These are phyloP conservation scores for Cercospora sp. DNA, from an alignment of 2,329 filamentous ascomycete species.

Conservation along the genomic window DNA sequence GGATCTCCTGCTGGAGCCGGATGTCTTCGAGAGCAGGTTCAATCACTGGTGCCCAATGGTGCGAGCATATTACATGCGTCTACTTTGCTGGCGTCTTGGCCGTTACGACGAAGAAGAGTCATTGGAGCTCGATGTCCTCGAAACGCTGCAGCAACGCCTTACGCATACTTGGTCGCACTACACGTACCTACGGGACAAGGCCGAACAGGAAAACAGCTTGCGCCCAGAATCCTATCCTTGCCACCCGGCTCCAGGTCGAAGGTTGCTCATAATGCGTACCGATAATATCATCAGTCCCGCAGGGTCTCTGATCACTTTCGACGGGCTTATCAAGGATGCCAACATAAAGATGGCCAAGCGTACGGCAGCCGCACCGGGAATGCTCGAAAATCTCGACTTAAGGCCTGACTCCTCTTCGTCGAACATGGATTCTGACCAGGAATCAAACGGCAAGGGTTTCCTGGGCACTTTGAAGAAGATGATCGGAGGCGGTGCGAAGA, in stretches of 20 bases:
- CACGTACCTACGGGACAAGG: slow-evolving; percentile 68
- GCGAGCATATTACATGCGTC: slow-evolving; percentile 84
- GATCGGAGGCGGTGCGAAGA: slow-evolving; percentile 32
- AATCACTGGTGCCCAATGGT: slow-evolving; percentile 97
- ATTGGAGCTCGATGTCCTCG: slow-evolving; percentile 57
- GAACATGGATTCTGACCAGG: slow-evolving; percentile 31
- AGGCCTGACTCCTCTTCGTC: slow-evolving; percentile 33
- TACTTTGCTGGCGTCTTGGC: slow-evolving; percentile 86
- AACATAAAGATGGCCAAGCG: slow-evolving; percentile 35
- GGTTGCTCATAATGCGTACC: slow-evolving; percentile 84
- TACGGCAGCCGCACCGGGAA: slow-evolving; percentile 35
- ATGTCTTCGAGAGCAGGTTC: slow-evolving; percentile 78
- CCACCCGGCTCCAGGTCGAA: slow-evolving; percentile 78
- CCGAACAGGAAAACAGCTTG: slow-evolving; percentile 57
- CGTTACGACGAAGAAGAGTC: slow-evolving; percentile 66
- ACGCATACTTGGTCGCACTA: slow-evolving; percentile 77
- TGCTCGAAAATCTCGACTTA: slow-evolving; percentile 32
- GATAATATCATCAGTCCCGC: slow-evolving; percentile 61
- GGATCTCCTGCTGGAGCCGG: slow-evolving; percentile 71
- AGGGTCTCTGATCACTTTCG: slow-evolving; percentile 62
- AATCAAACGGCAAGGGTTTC: slow-evolving; percentile 34
- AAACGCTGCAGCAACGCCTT: slow-evolving; percentile 66
- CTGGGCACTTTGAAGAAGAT: slow-evolving; percentile 40
- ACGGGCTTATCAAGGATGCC: slow-evolving; percentile 54
- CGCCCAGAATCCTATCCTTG: slow-evolving; percentile 77